Base-by-base conservation (phyloP, 75 land plant genomes). In the Larix kaempferi region DNA sequence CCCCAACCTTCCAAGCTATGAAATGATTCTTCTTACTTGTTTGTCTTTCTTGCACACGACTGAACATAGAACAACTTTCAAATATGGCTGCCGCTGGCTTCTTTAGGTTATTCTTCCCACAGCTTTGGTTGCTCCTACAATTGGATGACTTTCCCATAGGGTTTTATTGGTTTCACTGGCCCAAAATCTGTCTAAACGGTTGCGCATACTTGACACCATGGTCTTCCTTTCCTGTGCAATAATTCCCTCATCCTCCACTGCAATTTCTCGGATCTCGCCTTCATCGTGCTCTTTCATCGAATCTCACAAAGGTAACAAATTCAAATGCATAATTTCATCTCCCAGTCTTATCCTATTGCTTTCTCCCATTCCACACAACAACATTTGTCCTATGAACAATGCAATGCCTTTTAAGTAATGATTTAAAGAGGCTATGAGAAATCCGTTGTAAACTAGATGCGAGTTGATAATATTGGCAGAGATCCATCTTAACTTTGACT, bases 121-220 rank as follows among this genome's bases (percentile, higher is more conserved):
- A n/a, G 74, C 44, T 23, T 73, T 73, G n/a, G 17, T 27, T 44
- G 12, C 27, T 73, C 12, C 29, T 73, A 56, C 12, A 23, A 44
- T 56, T 73, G 74, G 74, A 73, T 52, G 57, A 73, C 74, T 26
- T 73, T n/a, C 74, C 74, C 74, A 73, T 0, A 73, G 74, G 13
- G 74, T 73, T 41, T 22, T 52, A 22, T 56, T 22, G n/a, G 27
- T 10, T 15, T 19, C 74, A 3, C 23, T 23, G 41, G 35, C 56
- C 44, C 8, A 10, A 25, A 41, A 12, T 19, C 41, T 39, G 44
- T 49, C 37, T 37, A 71, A 15, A 17, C 33, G 21, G 17, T 33
- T 33, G 71, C 71, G 10, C 56, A 73, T 23, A 52, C 49, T 73
- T 25, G 74, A 73, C 29, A 56, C 56, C 29, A 73, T 73, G 26